Evolutionary conservation across 2,329 filamentous ascomycete genomes (phyloP).

Genomic region (Aspergillus sp.): DNA sequence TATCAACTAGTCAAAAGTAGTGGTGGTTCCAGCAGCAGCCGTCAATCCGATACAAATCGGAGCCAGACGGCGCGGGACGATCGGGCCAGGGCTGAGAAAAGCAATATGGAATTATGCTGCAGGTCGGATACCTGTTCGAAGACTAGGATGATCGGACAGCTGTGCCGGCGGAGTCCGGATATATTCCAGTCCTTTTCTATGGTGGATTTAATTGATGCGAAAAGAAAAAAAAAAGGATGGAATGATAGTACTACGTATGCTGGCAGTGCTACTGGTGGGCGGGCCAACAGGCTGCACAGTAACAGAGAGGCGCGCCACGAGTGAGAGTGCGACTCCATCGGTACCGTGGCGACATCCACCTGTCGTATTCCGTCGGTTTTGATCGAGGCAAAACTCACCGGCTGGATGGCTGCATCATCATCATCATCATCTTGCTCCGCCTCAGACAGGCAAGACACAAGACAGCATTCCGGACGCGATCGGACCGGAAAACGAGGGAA

Average conservation of each 20-base stretch:
- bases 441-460: not conserved
- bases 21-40: not conserved
- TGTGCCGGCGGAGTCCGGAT: not conserved
- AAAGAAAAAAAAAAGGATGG: not conserved
- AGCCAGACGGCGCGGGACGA: not conserved
- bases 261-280: not conserved
- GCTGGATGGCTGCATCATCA: not conserved
- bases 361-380: not conserved
- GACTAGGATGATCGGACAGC: not conserved
- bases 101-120: not conserved
- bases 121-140: not conserved
- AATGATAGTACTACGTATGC: not conserved
- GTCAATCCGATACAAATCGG: not conserved
- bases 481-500: not conserved
- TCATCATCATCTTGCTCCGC: not conserved
- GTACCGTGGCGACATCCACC: not conserved
- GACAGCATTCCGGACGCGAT: not conserved
- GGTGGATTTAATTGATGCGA: not conserved
- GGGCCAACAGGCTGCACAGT: not conserved
- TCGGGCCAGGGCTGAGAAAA: not conserved
- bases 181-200: not conserved
- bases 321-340: not conserved
- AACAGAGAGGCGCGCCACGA: not conserved
- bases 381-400: not conserved
- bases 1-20: not conserved